phyloP scores from a whole-genome alignment of 176 grass and related monocot species.

The Musa acuminata region DNA sequence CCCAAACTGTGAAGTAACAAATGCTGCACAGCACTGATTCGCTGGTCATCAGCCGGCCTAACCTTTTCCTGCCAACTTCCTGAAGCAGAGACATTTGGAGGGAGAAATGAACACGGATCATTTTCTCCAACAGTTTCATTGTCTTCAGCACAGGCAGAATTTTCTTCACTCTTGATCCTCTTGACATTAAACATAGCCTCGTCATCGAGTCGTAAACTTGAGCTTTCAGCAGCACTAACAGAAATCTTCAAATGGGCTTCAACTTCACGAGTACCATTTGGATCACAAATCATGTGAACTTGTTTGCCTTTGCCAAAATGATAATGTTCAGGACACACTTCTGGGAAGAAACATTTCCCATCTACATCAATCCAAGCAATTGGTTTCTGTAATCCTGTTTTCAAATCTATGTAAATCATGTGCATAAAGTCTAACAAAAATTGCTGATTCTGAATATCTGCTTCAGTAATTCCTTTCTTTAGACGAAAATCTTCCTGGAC shows the following conservation, averaged over 20 bases:
- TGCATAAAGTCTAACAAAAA: constrained; percentile 76
- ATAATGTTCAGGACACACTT: constrained; percentile 34
- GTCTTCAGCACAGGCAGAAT: constrained; percentile 9
- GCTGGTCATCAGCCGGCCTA: constrained; percentile 23
- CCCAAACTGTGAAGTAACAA: constrained; percentile 62
- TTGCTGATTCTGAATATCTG: constrained; percentile 30
- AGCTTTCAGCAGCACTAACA: constrained; percentile 77
- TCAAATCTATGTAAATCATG: constrained; percentile 52
- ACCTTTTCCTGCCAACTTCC: constrained; percentile 18
- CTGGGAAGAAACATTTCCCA: constrained; percentile 63
- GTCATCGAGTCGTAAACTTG: constrained; percentile 55
- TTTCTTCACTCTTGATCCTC: constrained; percentile 32
- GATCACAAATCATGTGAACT: constrained; percentile 31
- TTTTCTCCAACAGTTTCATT: constrained; percentile 70
- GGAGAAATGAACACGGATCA: constrained; percentile 35
- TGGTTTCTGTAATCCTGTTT: constrained; percentile 55
- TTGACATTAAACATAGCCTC: constrained; percentile 39
- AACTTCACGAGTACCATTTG: constrained; percentile 27
- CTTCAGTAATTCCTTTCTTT: constrained; percentile 67
- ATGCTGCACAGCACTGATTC: constrained; percentile 29
- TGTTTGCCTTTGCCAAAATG: constrained; percentile 24
- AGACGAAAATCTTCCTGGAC: constrained; percentile 47
- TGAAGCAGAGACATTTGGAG: constrained; percentile 11
- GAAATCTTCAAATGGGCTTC: constrained; percentile 28
- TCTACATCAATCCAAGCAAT: constrained; percentile 82